Base-by-base conservation (phyloP, 1,284 basidiomycete genomes). In the Microbotryum lychnidis-dioicae region DNA sequence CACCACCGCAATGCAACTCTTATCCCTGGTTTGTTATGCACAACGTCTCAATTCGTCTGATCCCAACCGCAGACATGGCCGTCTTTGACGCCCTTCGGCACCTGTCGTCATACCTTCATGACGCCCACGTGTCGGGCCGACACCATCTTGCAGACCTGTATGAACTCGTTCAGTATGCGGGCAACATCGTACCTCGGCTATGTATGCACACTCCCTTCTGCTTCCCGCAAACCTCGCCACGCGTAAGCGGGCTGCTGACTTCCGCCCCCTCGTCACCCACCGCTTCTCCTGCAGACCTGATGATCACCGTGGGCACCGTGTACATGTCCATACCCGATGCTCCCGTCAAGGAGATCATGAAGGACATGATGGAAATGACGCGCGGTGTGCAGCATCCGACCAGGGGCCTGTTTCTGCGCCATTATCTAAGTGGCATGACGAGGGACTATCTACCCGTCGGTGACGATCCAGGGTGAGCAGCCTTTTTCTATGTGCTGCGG, bases 331-430 rank as follows among this genome's bases (percentile, higher is more conserved):
- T 96, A 50, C 84, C 90, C 2, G 91, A 94, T 60, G 91, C 91
- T 8, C 92, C 92, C 7, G 85, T 96, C 62, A 93, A 91, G 80
- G 91, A 97, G 78, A 91, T 97, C 69, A 97, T 96, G 92, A 96
- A 94, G 81, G 92, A 97, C 77, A 94, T 97, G 91, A 87, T 97
- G 85, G 92, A 97, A 76, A 97, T 97, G 92, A 91, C 90, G 33
- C 81, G 91, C 45, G 92, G 93, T 63, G 89, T 96, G 6, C 81
- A 97, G 68, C 91, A 96, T 75, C 92, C 92, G 20, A 91, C 91
- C 50, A 81, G 93, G 56, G 93, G 92, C 33, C 78, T 97, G 46
- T 97, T 97, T 77, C 78, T 97, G 47, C 82, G 92, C 20, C 92
- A 97, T 75, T 97, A 97, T 75, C 83, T 97, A 42, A 91, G 87